phyloP scores from a whole-genome alignment of 1,284 basidiomycete species.

The Tetrapyrgos nigripes region DNA sequence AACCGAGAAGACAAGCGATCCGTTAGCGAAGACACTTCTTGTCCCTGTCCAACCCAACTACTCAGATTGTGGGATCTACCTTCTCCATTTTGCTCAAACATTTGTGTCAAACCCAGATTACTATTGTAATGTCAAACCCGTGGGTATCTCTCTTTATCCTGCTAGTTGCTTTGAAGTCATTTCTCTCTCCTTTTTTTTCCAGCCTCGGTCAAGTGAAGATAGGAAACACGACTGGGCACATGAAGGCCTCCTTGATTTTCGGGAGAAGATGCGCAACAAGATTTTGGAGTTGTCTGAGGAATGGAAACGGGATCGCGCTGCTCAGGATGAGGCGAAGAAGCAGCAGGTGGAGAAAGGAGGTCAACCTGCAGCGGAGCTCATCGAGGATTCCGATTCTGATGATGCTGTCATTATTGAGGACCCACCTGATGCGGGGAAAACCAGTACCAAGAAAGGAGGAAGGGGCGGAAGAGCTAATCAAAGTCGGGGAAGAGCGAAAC shows the following conservation, averaged over 20 bases:
- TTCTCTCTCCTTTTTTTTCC: conserved; percentile 16
- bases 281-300: conserved; percentile 45
- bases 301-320: conserved; percentile 47
- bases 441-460: background rate
- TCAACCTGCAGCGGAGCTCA: background rate
- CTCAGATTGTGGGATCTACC: conserved; percentile 86
- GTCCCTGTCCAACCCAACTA: conserved; percentile 84
- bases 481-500: background rate
- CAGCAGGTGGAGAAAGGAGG: conserved; percentile 20
- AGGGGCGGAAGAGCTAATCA: background rate
- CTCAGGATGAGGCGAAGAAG: conserved; percentile 43
- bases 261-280: conserved; percentile 39
- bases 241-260: conserved; percentile 36
- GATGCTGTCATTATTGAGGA: conserved; percentile 25
- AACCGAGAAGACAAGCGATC: conserved; percentile 47
- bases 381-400: conserved; percentile 16
- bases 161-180: background rate
- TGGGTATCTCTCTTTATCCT: conserved; percentile 29
- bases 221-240: conserved; percentile 58
- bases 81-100: conserved; percentile 79
- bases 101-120: conserved; percentile 67
- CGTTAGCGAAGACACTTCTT: conserved; percentile 52
- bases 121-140: conserved; percentile 54
- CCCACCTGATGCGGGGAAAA: background rate
- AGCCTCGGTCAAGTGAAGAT: conserved; percentile 34